Evolutionary conservation across 164 flowering plant species (phyloP).

Genomic region (Vitis vinifera): DNA sequence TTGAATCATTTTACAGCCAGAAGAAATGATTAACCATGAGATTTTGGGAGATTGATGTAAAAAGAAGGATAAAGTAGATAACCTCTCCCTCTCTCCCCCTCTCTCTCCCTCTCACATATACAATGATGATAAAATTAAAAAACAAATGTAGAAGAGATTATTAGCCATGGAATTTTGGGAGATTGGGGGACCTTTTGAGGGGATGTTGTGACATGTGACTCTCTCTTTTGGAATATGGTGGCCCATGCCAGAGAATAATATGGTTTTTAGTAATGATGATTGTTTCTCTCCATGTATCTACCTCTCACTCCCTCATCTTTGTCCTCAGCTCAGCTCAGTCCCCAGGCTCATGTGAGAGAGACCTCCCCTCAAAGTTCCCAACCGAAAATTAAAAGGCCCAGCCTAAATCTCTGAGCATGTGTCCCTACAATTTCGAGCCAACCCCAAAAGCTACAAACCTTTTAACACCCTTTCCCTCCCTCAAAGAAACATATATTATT

Average conservation of each 20-base stretch:
- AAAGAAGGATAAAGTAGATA: not conserved
- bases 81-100: not conserved
- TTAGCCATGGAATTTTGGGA: constrained; percentile 35
- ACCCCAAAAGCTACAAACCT: not conserved
- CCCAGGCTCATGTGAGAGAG: not conserved
- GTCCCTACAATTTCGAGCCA: not conserved
- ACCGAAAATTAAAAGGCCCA: not conserved
- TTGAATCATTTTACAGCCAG: constrained; percentile 10
- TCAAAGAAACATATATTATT: not conserved
- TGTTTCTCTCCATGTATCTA: not conserved
- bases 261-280: constrained; percentile 53
- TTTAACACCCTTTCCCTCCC: not conserved
- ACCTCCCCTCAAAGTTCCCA: not conserved
- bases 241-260: constrained; percentile 59
- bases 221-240: constrained; percentile 47
- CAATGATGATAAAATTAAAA: not conserved
- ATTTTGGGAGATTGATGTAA: constrained; percentile 14
- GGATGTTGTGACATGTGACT: constrained; percentile 46
- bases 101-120: not conserved
- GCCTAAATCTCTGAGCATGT: not conserved
- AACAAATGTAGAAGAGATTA: constrained; percentile 21
- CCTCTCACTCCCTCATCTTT: constrained; percentile 3
- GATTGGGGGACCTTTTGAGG: constrained; percentile 24
- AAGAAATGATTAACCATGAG: constrained; percentile 9
- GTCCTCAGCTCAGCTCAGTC: constrained; percentile 2